Evolutionary conservation across 2,329 filamentous ascomycete genomes (phyloP).

Genomic region (Chaetoscypha palmicola): DNA sequence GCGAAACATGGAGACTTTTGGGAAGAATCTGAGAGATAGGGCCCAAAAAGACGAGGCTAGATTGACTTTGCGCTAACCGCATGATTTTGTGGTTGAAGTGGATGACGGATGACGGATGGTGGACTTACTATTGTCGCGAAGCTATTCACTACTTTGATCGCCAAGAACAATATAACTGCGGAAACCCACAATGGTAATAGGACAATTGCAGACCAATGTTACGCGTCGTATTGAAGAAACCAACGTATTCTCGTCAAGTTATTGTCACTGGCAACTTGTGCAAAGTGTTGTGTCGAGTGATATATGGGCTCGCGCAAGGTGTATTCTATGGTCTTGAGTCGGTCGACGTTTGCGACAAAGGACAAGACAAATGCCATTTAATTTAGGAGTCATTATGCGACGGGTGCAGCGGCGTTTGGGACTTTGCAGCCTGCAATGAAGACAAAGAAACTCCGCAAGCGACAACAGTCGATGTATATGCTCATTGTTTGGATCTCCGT

Average conservation of each 20-base stretch:
- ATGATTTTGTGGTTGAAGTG: no score
- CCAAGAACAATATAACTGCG: slow-evolving; percentile 8
- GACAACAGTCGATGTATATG: background rate
- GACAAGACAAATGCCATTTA: slow-evolving; percentile 21
- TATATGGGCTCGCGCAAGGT: slow-evolving; percentile 14
- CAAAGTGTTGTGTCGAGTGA: slow-evolving; percentile 4
- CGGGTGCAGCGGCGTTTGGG: background rate
- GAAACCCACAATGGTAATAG: slow-evolving; percentile 5
- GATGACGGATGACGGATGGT: background rate
- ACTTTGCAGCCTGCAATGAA: background rate
- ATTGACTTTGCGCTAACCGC: no score
- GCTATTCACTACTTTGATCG: slow-evolving; percentile 12
- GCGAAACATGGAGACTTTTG: no score
- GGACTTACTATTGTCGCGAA: slow-evolving; percentile 21
- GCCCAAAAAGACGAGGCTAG: no score
- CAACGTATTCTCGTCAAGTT: slow-evolving; percentile 4
- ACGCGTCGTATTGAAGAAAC: slow-evolving; percentile 10
- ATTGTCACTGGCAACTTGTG: slow-evolving; percentile 9
- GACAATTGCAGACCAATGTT: slow-evolving; percentile 1
- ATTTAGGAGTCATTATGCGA: background rate
- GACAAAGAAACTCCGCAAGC: background rate
- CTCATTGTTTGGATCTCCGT: background rate
- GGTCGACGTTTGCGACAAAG: slow-evolving; percentile 14
- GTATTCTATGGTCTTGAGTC: slow-evolving; percentile 14
- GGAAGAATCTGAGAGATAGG: no score